phyloP scores from a whole-genome alignment of 2,329 filamentous ascomycete species.

The Trichophyton equinum region DNA sequence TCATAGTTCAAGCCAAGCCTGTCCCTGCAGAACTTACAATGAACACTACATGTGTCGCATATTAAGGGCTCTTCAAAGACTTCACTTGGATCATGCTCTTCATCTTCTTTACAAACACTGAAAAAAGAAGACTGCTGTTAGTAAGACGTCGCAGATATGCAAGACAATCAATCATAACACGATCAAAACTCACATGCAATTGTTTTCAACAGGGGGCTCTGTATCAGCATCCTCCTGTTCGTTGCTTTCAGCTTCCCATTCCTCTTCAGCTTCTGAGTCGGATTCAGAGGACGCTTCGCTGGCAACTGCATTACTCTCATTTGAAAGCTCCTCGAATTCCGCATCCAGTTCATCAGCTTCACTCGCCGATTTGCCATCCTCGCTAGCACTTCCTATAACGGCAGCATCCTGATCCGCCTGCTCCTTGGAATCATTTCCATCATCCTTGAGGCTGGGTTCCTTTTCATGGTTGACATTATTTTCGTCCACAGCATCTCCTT shows the following conservation, averaged over 20 bases:
- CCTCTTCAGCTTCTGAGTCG: constrained; percentile 39
- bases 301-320: constrained; percentile 24
- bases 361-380: constrained; percentile 20
- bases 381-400: constrained; percentile 34
- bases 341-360: constrained; percentile 32
- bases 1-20: constrained; percentile 20
- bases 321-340: constrained; percentile 27
- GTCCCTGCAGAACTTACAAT: constrained; percentile 49
- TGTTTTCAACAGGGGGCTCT: constrained; percentile 40
- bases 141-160: background rate
- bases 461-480: background rate
- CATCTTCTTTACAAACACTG: constrained; percentile 71
- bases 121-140: constrained; percentile 2
- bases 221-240: constrained; percentile 33
- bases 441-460: constrained; percentile 16
- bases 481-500: constrained; percentile 12
- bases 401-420: constrained; percentile 16
- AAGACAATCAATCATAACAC: background rate
- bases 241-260: constrained; percentile 39
- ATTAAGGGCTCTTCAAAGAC: constrained; percentile 69
- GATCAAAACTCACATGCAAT: constrained; percentile 46
- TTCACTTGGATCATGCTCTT: constrained; percentile 69
- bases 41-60: constrained; percentile 67
- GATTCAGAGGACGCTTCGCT: constrained; percentile 44
- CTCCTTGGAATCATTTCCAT: constrained; percentile 18